Percentiles rank a stretch among this genome's conserved stretches.
Conservation (phyloP, 2,329 filamentous ascomycete species). For the Parastagonospora nodorum region DNA sequence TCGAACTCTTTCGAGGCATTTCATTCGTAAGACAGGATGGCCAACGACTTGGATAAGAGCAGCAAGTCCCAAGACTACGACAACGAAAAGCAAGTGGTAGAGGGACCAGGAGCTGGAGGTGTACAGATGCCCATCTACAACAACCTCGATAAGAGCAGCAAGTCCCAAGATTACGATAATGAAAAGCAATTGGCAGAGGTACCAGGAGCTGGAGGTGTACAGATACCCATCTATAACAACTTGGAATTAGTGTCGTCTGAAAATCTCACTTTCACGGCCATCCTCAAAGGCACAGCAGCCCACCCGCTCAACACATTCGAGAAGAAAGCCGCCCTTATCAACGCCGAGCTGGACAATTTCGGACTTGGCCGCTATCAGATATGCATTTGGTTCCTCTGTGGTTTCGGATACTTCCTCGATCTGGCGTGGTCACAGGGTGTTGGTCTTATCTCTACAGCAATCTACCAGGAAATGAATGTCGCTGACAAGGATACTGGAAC, state of each 20-base stretch:
- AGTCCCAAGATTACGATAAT: background rate
- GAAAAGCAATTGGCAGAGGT: constrained; percentile 2
- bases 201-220: constrained; percentile 13
- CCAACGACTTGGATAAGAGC: constrained; percentile 1
- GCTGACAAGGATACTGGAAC: constrained; percentile 24
- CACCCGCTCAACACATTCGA: constrained; percentile 34
- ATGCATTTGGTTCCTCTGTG: constrained; percentile 40
- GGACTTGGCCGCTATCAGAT: constrained; percentile 35
- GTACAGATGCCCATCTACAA: constrained; percentile 34
- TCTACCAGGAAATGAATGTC: constrained; percentile 39
- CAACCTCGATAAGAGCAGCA: too few species aligned
- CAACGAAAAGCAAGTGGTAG: constrained; percentile 3
- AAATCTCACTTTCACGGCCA: constrained; percentile 30
- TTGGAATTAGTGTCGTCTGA: constrained; percentile 27
- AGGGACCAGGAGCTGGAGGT: constrained; percentile 7
- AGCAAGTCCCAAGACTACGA: background rate
- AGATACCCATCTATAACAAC: constrained; percentile 35
- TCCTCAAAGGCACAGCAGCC: constrained; percentile 33
- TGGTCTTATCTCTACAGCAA: constrained; percentile 29
- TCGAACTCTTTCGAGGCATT: background rate
- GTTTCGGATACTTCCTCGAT: constrained; percentile 38
- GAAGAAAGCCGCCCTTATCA: constrained; percentile 39
- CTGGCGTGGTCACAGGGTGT: constrained; percentile 39
- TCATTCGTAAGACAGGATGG: constrained; percentile 3
- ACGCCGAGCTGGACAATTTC: constrained; percentile 37